Base-by-base conservation (phyloP, 768 basidiomycete genomes). In the Epithele typhae region DNA sequence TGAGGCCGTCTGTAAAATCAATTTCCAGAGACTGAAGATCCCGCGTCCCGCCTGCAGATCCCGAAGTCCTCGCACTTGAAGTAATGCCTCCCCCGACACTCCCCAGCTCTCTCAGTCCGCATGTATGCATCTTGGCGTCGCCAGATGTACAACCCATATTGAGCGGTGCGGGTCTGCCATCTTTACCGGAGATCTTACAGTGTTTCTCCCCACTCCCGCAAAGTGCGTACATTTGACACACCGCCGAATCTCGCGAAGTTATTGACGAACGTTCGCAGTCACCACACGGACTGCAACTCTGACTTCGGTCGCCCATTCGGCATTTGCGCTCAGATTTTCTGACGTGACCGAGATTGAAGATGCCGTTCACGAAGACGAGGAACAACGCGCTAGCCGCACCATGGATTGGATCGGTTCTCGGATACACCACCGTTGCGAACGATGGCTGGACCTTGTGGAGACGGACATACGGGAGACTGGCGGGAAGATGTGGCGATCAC, bases 391-490 rank as follows among this genome's bases (percentile, higher is more conserved):
- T 0, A 77, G 77, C 19, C 78, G 90, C 38, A 83, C 79, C n/a
- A 75, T 92, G 55, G 90, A 92, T 67, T 92, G 90, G 90, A 84
- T 92, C 53, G 76, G 84, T 30, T 78, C 79, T 10, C 79, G 90
- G 39, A 81, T 92, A 44, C 66, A 71, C 34, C 74, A 71, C 51
- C 74, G 79, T 46, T 82, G 81, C 48, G 64, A 74, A 7, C 77
- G 73, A 59, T 92, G 90, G 90, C 74, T 87, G 24, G 78, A 81
- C 34, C 80, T 86, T 57, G 59, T 82, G 36, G 79, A 86, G 48
- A 70, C 64, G 24, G 48, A 64, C 1, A 68, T 68, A 48, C 65
- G 3, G 65, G 67, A 10, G 71, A 74, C 37, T 1, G 47, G 53
- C 21, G 57, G 59, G 35, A 57, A 56, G 42, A 37, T 49, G 18